Conservation (phyloP, 176 grass and related monocot genomes). For the Echinochloa phyllopogon region DNA sequence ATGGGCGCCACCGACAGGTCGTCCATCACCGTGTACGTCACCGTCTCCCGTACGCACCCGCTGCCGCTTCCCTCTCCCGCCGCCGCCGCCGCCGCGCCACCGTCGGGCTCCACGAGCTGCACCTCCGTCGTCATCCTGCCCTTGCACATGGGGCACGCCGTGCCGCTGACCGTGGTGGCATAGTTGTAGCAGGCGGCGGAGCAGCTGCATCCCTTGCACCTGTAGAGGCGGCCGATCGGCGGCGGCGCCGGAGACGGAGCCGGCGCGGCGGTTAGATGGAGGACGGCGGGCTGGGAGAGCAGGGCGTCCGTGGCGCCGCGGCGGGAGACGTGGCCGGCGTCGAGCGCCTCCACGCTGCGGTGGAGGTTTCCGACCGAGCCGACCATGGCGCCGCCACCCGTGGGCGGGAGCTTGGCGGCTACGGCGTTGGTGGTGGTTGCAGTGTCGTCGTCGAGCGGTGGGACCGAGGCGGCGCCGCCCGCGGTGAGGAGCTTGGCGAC, state of each 20-base stretch:
- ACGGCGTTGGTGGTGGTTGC: background rate
- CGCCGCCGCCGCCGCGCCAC: background rate
- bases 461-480: background rate
- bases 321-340: background rate
- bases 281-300: background rate
- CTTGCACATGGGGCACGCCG: background rate
- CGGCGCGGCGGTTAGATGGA: background rate
- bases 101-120: background rate
- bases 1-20: slow-evolving; percentile 46
- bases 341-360: slow-evolving; percentile 38
- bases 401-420: background rate
- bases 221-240: background rate
- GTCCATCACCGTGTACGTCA: slow-evolving; percentile 49
- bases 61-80: background rate
- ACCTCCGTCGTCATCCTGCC: background rate
- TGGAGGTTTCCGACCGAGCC: slow-evolving; percentile 44
- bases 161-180: background rate
- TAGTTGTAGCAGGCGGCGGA: background rate
- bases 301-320: background rate
- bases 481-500: slow-evolving; percentile 34
- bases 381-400: background rate
- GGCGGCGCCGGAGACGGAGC: background rate
- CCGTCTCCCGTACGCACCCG: slow-evolving; percentile 37
- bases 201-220: background rate
- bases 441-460: background rate